Percentiles rank a stretch among this genome's conserved stretches.
Conservation (phyloP, 2,329 filamentous ascomycete species). For the Calonectria henricotiae region DNA sequence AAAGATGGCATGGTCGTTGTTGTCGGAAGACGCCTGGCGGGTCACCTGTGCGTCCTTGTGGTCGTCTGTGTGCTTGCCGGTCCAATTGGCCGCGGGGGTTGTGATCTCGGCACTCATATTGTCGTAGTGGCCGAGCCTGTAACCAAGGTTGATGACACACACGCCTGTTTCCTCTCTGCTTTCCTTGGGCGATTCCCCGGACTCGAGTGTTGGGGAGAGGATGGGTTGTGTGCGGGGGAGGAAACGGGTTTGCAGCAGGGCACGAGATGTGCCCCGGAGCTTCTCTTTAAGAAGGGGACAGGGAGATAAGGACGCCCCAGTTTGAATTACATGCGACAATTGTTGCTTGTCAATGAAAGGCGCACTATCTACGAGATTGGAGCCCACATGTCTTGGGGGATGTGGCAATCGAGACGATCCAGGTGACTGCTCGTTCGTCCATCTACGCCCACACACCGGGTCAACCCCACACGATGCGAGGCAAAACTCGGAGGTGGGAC, state of each 20-base stretch:
- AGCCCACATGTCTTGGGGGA: constrained; percentile 26
- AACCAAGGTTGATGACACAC: background rate
- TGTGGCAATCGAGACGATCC: constrained; percentile 24
- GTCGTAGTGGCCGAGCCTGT: background rate
- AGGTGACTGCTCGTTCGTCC: background rate
- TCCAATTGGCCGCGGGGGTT: constrained; percentile 10
- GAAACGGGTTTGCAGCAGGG: constrained; percentile 15
- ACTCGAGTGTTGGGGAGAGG: constrained; percentile 6
- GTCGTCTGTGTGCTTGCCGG: constrained; percentile 10
- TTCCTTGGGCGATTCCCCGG: constrained; percentile 1
- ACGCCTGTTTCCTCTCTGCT: background rate
- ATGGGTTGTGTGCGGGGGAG: constrained; percentile 16
- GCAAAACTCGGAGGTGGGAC: constrained; percentile 17
- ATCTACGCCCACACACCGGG: background rate
- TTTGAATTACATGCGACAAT: constrained; percentile 25
- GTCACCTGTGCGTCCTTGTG: constrained; percentile 16
- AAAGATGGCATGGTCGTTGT: constrained; percentile 31
- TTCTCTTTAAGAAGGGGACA: constrained; percentile 16
- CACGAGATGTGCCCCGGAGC: constrained; percentile 14
- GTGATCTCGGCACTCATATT: constrained; percentile 27
- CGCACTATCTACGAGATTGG: constrained; percentile 26
- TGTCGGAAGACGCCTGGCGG: constrained; percentile 6
- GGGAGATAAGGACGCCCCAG: constrained; percentile 12
- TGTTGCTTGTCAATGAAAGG: constrained; percentile 18
- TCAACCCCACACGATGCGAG: constrained; percentile 25